These are phyloP conservation scores for Cyamopsis tetragonoloba DNA, from an alignment of 306 rosid genomes.

Conservation along the genomic window DNA sequence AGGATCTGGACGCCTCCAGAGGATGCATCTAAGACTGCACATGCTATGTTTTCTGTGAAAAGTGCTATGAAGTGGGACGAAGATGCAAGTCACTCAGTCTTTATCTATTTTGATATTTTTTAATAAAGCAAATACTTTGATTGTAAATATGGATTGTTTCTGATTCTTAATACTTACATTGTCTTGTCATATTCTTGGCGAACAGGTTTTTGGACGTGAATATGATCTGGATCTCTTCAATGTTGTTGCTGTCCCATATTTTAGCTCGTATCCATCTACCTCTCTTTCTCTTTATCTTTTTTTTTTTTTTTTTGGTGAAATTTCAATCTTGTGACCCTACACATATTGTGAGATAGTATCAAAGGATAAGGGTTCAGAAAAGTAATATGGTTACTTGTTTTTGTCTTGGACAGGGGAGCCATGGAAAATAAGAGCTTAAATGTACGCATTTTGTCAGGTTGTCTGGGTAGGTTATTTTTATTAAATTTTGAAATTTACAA, in stretches of 20 bases:
- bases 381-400: constrained; percentile 29
- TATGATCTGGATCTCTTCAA: constrained; percentile 99
- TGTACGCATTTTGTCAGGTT: constrained; percentile 39
- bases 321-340: too few species aligned
- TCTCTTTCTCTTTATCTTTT: too few species aligned
- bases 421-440: constrained; percentile 99
- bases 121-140: too few species aligned
- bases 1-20: constrained; percentile 95
- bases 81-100: constrained; percentile 82
- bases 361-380: not conserved
- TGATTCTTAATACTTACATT: constrained; percentile 21
- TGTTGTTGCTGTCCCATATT: constrained; percentile 97
- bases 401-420: constrained; percentile 80
- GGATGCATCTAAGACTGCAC: constrained; percentile 84
- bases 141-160: not conserved
- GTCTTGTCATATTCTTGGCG: constrained; percentile 24
- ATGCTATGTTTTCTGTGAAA: constrained; percentile 92
- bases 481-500: not conserved
- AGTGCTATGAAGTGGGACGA: constrained; percentile 99
- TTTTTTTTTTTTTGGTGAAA: too few species aligned
- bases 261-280: constrained; percentile 57
- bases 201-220: constrained; percentile 94
- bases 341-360: constrained; percentile 4
- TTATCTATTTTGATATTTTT: constrained; percentile 10
- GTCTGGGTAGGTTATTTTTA: constrained; percentile 7